These are phyloP conservation scores for Platanthera zijinensis DNA, from an alignment of 106 monocot species.

Conservation along the genomic window DNA sequence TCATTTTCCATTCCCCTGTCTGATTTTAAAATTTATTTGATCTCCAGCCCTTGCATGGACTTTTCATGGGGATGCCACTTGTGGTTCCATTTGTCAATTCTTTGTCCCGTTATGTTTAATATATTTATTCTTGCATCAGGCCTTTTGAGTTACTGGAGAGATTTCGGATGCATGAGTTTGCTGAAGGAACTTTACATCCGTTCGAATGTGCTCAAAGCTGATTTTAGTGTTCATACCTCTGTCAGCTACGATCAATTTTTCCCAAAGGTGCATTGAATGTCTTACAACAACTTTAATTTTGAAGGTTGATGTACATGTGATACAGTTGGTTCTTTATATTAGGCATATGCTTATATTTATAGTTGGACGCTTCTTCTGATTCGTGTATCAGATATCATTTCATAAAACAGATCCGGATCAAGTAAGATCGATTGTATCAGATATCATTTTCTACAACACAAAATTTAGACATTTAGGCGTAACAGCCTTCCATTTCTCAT, in stretches of 20 bases:
- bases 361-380: not conserved
- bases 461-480: not conserved
- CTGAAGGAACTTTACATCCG: slow-evolving; percentile 67
- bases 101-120: not conserved
- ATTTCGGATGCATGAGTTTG: slow-evolving; percentile 73
- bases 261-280: not conserved
- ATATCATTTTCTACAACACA: not conserved
- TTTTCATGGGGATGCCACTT: not conserved
- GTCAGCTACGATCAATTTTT: not conserved
- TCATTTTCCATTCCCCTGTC: not conserved
- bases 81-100: not conserved
- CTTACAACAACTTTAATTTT: not conserved
- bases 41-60: not conserved
- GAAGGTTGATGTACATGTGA: not conserved
- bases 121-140: slow-evolving; percentile 21
- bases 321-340: not conserved
- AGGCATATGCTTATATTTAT: not conserved
- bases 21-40: not conserved
- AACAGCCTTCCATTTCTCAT: not conserved
- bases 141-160: slow-evolving; percentile 79
- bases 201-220: slow-evolving; percentile 89
- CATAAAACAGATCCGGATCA: no score
- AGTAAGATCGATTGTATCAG: no score
- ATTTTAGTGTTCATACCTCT: slow-evolving; percentile 10
- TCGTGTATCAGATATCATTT: not conserved